Evolutionary conservation across 2,329 filamentous ascomycete genomes (phyloP), one percentile per base, ranked within the genome.

Genomic region (Tolypocladium sp.): DNA sequence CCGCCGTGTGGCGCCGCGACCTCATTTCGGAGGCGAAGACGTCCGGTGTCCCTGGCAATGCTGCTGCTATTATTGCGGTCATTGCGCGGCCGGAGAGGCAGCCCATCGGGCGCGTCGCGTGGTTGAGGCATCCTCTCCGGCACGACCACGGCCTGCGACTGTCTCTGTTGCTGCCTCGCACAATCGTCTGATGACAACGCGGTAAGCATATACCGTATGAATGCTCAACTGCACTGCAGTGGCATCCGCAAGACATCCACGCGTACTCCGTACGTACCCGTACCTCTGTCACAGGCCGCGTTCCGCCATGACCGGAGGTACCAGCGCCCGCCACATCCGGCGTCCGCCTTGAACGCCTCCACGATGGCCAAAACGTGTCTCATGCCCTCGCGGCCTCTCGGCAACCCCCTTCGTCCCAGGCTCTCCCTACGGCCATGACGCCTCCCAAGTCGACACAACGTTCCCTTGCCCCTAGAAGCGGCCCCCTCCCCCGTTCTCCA

Each of bases 351-450:
- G 27, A 42, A 56, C 56, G 22, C 60, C 57, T 57, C 51, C 55
- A 27, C 37, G 52, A 52, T 54, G 59, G 58, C 57, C 59, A 58
- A 62, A 60, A 60, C 62, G 54, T 55, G 61, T 62, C 61, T 63
- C 61, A 61, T 57, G 60, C 57, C 53, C 52, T 49, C 40, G 38
- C 49, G 35, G 46, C 37, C 44, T 12, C 17, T 37, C 15, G 46
- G 20, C 53, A 17, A 53, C 22, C 57, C 60, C 62, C 58, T 56
- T 59, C 57, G 56, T 56, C 40, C 57, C 57, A 49, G 38, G 46
- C 37, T 27, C 20, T 15, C 25, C 38, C n/a, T 15, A 41, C 27
- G 46, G 2, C 27, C 25, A 5, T 9, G 49, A 33, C 49, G 49
- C 27, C 49, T n/a, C 49, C 46, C n/a, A 51, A 20, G 46, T 51